Conservation (phyloP, 2,329 filamentous ascomycete species). For the Fusarium buxicola region DNA sequence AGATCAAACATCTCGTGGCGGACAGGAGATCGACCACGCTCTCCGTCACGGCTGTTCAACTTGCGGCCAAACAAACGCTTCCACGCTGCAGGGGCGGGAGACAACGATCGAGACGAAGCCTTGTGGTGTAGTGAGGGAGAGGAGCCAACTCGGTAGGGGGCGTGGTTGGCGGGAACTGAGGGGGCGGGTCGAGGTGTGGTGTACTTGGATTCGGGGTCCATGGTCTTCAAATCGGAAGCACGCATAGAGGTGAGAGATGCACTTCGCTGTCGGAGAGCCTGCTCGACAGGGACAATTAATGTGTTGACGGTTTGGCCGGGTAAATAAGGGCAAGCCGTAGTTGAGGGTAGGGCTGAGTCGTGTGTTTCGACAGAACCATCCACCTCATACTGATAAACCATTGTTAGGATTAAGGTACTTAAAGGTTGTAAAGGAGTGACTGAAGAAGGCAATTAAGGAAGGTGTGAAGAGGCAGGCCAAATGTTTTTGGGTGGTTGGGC, state of each 20-base stretch:
- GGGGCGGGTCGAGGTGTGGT: slow-evolving; percentile 72
- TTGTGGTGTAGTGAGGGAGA: slow-evolving; percentile 49
- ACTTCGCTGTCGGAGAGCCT: slow-evolving; percentile 68
- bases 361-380: slow-evolving; percentile 82
- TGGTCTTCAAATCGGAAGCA: slow-evolving; percentile 73
- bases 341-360: slow-evolving; percentile 78
- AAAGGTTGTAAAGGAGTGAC: slow-evolving; percentile 4
- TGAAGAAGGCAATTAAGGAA: slow-evolving; percentile 5
- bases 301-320: slow-evolving; percentile 91
- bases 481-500: slow-evolving; percentile 29
- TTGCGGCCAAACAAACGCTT: slow-evolving; percentile 64
- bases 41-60: slow-evolving; percentile 48
- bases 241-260: slow-evolving; percentile 72
- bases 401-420: slow-evolving; percentile 43
- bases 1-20: slow-evolving; percentile 36
- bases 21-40: slow-evolving; percentile 50
- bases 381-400: slow-evolving; percentile 76
- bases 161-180: slow-evolving; percentile 43
- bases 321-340: slow-evolving; percentile 83
- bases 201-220: slow-evolving; percentile 83
- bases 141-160: slow-evolving; percentile 46
- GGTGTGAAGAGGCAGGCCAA: slow-evolving; percentile 26
- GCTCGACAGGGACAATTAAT: slow-evolving; percentile 81
- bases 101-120: slow-evolving; percentile 61
- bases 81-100: slow-evolving; percentile 61